phyloP scores from a whole-genome alignment of 2,329 filamentous ascomycete genomes.

The Fusarium graminum region DNA sequence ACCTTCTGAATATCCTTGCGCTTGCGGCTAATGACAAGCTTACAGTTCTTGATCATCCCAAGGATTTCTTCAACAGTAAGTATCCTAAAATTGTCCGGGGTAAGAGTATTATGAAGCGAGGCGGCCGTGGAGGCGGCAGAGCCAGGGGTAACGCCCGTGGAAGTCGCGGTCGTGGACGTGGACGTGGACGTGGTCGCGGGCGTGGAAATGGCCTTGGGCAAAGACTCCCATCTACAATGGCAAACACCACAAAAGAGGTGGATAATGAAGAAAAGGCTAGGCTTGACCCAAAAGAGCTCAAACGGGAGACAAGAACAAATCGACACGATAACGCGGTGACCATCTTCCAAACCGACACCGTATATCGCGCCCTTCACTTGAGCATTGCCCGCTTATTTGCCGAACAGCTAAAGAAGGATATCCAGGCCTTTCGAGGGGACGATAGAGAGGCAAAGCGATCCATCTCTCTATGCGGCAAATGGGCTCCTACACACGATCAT shows the following conservation, averaged over 20 bases:
- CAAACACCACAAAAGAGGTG: background rate
- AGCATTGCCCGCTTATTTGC: constrained; percentile 68
- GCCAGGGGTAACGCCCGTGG: background rate
- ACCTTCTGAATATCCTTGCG: constrained; percentile 68
- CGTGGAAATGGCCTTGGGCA: background rate
- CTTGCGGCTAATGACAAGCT: constrained; percentile 64
- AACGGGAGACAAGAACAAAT: constrained; percentile 51
- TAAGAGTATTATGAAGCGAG: constrained; percentile 33
- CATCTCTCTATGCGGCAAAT: constrained; percentile 71
- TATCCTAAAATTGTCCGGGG: constrained; percentile 44
- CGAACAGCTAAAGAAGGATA: constrained; percentile 64
- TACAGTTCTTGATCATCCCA: constrained; percentile 56
- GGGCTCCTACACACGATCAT: constrained; percentile 67
- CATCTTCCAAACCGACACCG: constrained; percentile 57
- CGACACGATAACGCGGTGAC: constrained; percentile 59
- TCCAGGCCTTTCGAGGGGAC: constrained; percentile 56
- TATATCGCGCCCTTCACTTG: constrained; percentile 66
- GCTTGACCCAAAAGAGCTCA: constrained; percentile 39
- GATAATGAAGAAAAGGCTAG: constrained; percentile 7
- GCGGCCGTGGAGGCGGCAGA: constrained; percentile 14
- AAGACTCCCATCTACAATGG: background rate
- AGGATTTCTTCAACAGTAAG: constrained; percentile 57
- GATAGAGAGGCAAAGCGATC: constrained; percentile 57
- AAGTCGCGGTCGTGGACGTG: background rate
- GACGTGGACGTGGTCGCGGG: background rate